Evolutionary conservation across 2,329 filamentous ascomycete genomes (phyloP).

Genomic region (Xylaria sp.): DNA sequence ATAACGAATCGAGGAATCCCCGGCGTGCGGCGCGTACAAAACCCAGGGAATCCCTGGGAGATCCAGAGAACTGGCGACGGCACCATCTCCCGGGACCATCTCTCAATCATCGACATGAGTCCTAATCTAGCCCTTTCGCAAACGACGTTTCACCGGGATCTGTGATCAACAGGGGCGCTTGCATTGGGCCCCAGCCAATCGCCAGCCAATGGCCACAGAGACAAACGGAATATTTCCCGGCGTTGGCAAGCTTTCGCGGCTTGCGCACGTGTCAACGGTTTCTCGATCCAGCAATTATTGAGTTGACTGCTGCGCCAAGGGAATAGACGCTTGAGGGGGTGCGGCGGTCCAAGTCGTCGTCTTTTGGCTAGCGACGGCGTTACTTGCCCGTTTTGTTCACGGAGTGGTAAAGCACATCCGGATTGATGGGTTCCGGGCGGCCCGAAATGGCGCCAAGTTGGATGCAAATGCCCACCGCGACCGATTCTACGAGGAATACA

Average conservation of each 20-base stretch:
- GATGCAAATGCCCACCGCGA: constrained; percentile 10
- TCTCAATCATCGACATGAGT: constrained; percentile 3
- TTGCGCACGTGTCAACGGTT: neutral
- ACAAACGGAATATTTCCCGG: constrained; percentile 26
- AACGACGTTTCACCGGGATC: constrained; percentile 23
- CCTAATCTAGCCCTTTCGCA: neutral
- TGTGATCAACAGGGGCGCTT: constrained; percentile 26
- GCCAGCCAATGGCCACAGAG: too few relatives aligned
- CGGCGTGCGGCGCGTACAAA: constrained; percentile 21
- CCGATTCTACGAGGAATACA: constrained; percentile 12
- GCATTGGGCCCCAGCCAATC: constrained; percentile 15
- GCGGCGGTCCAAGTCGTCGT: constrained; percentile 9
- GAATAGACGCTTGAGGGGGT: constrained; percentile 2
- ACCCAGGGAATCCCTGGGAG: constrained; percentile 16
- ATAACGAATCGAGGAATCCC: constrained; percentile 19
- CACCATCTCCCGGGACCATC: constrained; percentile 18
- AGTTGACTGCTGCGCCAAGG: neutral
- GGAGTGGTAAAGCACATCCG: constrained; percentile 26
- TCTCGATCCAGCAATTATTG: constrained; percentile 16
- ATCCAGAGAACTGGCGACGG: constrained; percentile 27
- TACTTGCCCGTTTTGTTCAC: constrained; percentile 40
- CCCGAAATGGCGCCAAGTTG: constrained; percentile 33
- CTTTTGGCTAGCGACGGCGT: constrained; percentile 29
- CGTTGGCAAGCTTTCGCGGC: constrained; percentile 5
- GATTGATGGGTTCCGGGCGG: constrained; percentile 32